phyloP scores from a whole-genome alignment of 2,329 filamentous ascomycete genomes.

The Fusarium burgessii region DNA sequence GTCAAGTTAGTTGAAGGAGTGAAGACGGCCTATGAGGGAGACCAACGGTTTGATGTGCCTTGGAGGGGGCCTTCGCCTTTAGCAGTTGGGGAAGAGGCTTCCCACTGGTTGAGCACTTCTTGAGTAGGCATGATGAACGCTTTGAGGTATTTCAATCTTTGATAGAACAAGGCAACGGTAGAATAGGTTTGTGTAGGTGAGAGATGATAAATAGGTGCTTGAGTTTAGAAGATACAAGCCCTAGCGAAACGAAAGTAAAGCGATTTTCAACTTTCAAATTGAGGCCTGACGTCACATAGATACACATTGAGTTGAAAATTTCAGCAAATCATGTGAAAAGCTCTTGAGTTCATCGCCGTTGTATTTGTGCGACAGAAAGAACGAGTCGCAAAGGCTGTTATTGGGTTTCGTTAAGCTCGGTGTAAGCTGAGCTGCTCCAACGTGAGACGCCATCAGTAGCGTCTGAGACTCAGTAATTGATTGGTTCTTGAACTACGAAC shows the following conservation, averaged over 20 bases:
- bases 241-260: neutral
- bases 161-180: neutral
- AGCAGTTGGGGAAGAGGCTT: conserved; percentile 20
- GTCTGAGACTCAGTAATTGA: too few relatives aligned
- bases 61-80: conserved; percentile 40
- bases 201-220: neutral
- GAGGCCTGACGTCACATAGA: conserved; percentile 17
- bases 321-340: neutral
- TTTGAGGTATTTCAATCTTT: neutral
- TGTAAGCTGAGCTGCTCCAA: conserved; percentile 3
- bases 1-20: neutral
- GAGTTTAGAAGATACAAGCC: neutral
- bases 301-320: neutral
- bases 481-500: fast-evolving
- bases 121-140: conserved; percentile 31
- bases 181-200: neutral
- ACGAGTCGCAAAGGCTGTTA: neutral
- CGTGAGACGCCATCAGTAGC: neutral
- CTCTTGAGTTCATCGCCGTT: neutral
- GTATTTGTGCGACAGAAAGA: conserved; percentile 14
- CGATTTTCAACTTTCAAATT: neutral
- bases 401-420: neutral
- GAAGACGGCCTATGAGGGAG: neutral
- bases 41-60: conserved; percentile 21
- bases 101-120: conserved; percentile 40